Evolutionary conservation across 257 asterid species (phyloP).

Genomic region (Fraxinus quadrangulata): DNA sequence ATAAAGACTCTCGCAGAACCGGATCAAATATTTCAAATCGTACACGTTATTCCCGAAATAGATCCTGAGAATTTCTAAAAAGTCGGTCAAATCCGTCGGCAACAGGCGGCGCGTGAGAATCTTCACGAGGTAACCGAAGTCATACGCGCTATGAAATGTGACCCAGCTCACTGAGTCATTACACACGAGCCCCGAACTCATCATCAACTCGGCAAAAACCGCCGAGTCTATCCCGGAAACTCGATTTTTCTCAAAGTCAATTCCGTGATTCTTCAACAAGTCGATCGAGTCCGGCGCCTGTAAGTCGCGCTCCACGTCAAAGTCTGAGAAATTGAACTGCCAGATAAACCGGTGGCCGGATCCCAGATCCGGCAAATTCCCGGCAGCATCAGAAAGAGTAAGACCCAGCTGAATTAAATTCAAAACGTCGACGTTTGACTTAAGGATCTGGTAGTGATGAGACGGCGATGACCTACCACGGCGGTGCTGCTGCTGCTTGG

Average conservation of each 20-base stretch:
- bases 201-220: constrained; percentile 49
- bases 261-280: constrained; percentile 42
- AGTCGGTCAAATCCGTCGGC: constrained; percentile 35
- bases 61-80: constrained; percentile 30
- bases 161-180: constrained; percentile 50
- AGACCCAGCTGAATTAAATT: constrained; percentile 71
- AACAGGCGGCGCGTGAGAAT: constrained; percentile 46
- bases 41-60: constrained; percentile 46
- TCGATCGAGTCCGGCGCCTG: constrained; percentile 52
- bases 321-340: constrained; percentile 61
- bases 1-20: constrained; percentile 39
- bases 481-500: neutral
- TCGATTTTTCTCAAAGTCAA: constrained; percentile 49
- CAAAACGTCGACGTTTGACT: constrained; percentile 70
- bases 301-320: constrained; percentile 46
- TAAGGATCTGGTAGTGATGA: constrained; percentile 58
- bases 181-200: constrained; percentile 55
- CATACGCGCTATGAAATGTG: constrained; percentile 60
- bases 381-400: constrained; percentile 66
- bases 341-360: constrained; percentile 52
- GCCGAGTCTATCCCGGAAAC: constrained; percentile 39
- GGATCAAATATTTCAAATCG: constrained; percentile 50
- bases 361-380: constrained; percentile 66
- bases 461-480: constrained; percentile 37
- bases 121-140: constrained; percentile 56